Conservation (phyloP, 441 rosid genomes). For the Arabidopsis hybrid region DNA sequence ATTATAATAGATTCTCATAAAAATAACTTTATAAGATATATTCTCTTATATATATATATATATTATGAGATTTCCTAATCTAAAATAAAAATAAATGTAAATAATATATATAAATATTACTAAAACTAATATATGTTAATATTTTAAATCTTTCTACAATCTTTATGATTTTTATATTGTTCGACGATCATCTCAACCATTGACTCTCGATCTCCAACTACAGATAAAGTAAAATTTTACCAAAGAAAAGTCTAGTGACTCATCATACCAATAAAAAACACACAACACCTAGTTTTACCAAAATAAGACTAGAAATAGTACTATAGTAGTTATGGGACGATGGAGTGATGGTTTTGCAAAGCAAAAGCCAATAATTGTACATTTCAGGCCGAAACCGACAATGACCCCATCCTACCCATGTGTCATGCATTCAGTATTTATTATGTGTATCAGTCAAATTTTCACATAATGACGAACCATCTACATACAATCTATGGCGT, state of each 20-base stretch:
- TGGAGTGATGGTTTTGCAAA: constrained; percentile 4
- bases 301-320: constrained; percentile 19
- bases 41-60: no score
- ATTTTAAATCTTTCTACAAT: no score
- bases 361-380: background rate
- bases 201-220: no score
- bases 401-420: constrained; percentile 23
- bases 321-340: background rate
- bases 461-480: constrained; percentile 35
- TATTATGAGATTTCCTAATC: no score
- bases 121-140: no score
- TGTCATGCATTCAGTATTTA: constrained; percentile 35
- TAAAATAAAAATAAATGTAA: no score
- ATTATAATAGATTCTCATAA: no score
- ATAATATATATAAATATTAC: no score
- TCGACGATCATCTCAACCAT: no score
- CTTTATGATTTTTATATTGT: no score
- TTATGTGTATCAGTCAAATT: constrained; percentile 11
- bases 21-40: no score
- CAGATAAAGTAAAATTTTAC: background rate
- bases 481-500: constrained; percentile 14
- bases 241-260: background rate
- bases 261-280: constrained; percentile 1
- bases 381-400: constrained; percentile 13
- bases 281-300: constrained; percentile 12